phyloP scores from a whole-genome alignment of 768 basidiomycete genomes.

The Leccinum truebloodii region DNA sequence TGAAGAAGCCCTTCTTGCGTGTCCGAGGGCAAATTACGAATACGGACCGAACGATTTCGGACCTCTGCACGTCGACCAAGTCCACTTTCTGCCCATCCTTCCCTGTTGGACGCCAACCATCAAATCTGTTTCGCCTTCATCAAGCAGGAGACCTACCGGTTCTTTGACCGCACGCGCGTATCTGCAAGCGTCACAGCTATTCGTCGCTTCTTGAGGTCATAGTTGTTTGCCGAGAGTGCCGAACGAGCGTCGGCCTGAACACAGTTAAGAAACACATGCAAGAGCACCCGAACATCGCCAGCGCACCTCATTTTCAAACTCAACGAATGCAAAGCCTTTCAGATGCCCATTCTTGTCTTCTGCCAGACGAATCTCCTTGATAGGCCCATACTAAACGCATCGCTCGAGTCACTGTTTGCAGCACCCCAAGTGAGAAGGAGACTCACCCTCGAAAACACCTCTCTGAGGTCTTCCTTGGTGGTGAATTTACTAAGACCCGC shows the following conservation, averaged over 20 bases:
- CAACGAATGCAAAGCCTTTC: constrained; percentile 91
- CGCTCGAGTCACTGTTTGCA: constrained; percentile 6
- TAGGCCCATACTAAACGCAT: constrained; percentile 63
- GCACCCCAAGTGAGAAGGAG: neutral
- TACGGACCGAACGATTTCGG: constrained; percentile 70
- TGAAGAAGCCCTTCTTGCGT: constrained; percentile 93
- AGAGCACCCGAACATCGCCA: neutral
- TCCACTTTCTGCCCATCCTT: constrained; percentile 52
- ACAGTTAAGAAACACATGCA: constrained; percentile 1
- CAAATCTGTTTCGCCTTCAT: neutral
- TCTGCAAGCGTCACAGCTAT: constrained; percentile 89
- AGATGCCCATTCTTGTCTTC: constrained; percentile 66
- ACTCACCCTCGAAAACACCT: constrained; percentile 75
- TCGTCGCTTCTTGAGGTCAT: constrained; percentile 86
- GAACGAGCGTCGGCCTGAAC: constrained; percentile 66
- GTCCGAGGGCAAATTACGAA: constrained; percentile 70
- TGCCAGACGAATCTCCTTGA: constrained; percentile 82
- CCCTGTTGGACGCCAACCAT: constrained; percentile 30
- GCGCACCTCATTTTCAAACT: constrained; percentile 78
- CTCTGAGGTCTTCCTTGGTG: constrained; percentile 74
- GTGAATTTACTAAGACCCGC: constrained; percentile 81
- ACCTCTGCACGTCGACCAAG: constrained; percentile 55
- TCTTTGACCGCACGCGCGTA: constrained; percentile 56
- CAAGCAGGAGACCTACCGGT: constrained; percentile 43
- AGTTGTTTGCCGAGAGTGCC: constrained; percentile 79